Evolutionary conservation across 2,329 filamentous ascomycete genomes (phyloP).

Genomic region (Zarea fungicola): DNA sequence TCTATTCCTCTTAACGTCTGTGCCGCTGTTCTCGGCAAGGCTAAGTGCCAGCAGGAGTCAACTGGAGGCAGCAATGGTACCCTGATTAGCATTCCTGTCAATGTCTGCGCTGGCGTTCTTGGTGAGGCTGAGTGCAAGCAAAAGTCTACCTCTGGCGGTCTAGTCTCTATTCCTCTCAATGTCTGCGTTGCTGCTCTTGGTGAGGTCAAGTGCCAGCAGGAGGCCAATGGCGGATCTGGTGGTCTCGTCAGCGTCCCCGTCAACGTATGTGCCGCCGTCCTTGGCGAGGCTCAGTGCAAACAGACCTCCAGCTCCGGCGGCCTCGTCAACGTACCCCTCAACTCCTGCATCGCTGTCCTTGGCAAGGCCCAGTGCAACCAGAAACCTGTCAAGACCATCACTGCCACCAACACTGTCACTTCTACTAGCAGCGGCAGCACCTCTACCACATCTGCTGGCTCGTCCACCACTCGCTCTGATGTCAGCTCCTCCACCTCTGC

Average conservation of each 20-base stretch:
- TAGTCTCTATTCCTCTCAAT: constrained; percentile 1
- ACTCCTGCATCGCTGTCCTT: neutral
- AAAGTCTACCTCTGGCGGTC: no score
- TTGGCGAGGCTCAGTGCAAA: neutral
- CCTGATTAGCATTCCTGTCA: neutral
- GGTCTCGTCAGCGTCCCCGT: constrained; percentile 1
- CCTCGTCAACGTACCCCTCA: neutral
- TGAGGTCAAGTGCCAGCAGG: neutral
- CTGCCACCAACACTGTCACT: neutral
- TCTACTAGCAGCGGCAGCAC: neutral
- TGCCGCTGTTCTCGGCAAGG: no score
- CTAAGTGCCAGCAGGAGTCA: no score
- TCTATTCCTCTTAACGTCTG: no score
- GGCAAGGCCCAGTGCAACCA: neutral
- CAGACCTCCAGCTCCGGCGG: neutral
- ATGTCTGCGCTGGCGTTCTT: no score
- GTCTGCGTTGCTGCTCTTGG: neutral
- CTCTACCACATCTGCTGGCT: neutral
- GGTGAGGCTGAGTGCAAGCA: no score
- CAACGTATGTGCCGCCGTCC: neutral
- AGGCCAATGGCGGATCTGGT: neutral
- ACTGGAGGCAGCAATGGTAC: constrained; percentile 18
- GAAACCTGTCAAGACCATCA: neutral
- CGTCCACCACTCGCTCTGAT: neutral
- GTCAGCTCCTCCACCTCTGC: neutral